Evolutionary conservation across 495 filamentous ascomycete species (phyloP).

Genomic region (Ramalina peruviana): DNA sequence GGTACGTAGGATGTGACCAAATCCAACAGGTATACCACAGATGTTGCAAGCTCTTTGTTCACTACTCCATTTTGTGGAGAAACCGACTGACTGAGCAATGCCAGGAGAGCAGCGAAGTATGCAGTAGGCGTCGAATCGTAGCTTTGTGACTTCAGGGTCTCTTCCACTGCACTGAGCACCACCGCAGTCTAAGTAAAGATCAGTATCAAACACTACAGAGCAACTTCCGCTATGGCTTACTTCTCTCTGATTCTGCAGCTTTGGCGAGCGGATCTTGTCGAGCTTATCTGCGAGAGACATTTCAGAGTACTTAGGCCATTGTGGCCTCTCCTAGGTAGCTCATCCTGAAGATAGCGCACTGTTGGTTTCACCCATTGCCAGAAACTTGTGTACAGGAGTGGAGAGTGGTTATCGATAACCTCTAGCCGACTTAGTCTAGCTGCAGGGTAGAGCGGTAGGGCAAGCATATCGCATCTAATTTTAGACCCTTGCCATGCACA

Average conservation of each 20-base stretch:
- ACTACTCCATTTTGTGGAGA: constrained; percentile 44
- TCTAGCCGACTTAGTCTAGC: too few species aligned
- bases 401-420: too few species aligned
- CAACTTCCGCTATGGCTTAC: constrained; percentile 2
- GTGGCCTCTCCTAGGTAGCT: too few species aligned
- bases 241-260: constrained; percentile 58
- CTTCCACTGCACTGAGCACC: constrained; percentile 81
- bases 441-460: too few species aligned
- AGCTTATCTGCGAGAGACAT: constrained; percentile 81
- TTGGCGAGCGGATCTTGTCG: constrained; percentile 90
- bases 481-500: too few species aligned
- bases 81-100: constrained; percentile 65
- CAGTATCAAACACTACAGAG: constrained; percentile 4
- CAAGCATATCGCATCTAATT: too few species aligned
- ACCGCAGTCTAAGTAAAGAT: constrained; percentile 54
- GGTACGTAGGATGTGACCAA: constrained; percentile 72
- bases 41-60: constrained; percentile 73
- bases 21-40: constrained; percentile 93
- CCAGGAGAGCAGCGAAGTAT: constrained; percentile 93
- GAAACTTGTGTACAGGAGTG: too few species aligned
- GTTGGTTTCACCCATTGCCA: too few species aligned
- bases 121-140: constrained; percentile 70
- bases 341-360: too few species aligned
- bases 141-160: constrained; percentile 76
- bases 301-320: too few species aligned